A percentile compares a stretch with the other conserved stretches of the same genome.
Evolutionary conservation across 768 basidiomycete species (phyloP).

Genomic region (Leucocoprinus leucothites): DNA sequence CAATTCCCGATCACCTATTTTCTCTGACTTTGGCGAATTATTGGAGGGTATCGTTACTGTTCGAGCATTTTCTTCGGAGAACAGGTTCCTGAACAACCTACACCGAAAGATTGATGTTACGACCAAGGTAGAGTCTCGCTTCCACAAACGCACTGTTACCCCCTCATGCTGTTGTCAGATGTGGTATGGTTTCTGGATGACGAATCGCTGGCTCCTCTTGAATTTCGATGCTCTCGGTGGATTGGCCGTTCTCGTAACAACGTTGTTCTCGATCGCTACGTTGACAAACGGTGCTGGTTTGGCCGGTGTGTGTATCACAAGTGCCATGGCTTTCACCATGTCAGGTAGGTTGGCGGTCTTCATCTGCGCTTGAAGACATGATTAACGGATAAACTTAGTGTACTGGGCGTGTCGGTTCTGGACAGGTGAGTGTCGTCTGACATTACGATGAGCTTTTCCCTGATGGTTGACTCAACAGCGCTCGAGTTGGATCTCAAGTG

Average conservation of each 20-base stretch:
- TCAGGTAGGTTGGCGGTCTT: constrained; percentile 26
- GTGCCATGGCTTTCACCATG: constrained; percentile 51
- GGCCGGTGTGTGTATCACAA: constrained; percentile 75
- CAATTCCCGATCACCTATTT: constrained; percentile 81
- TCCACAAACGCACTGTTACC: not conserved
- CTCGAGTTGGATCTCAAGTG: constrained; percentile 78
- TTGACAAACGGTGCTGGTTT: constrained; percentile 52
- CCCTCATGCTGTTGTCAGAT: constrained; percentile 38
- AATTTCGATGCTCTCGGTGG: constrained; percentile 81
- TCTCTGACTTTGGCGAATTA: constrained; percentile 78
- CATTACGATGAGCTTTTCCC: not conserved
- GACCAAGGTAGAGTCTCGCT: constrained; percentile 50
- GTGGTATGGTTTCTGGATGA: constrained; percentile 92
- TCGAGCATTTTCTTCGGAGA: constrained; percentile 84
- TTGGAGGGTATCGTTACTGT: constrained; percentile 92
- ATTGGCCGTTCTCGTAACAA: constrained; percentile 69
- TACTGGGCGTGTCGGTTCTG: constrained; percentile 54
- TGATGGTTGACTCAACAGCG: constrained; percentile 37
- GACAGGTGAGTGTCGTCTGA: constrained; percentile 29
- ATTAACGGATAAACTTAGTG: constrained; percentile 20
- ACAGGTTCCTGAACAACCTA: constrained; percentile 70
- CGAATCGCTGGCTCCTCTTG: constrained; percentile 79
- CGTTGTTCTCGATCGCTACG: constrained; percentile 69
- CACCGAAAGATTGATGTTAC: constrained; percentile 74
- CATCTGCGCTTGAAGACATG: not conserved